Percentiles rank a stretch among this genome's conserved stretches.
Conservation (phyloP, 73 alveolate species). For the Blepharisma japonicum region DNA sequence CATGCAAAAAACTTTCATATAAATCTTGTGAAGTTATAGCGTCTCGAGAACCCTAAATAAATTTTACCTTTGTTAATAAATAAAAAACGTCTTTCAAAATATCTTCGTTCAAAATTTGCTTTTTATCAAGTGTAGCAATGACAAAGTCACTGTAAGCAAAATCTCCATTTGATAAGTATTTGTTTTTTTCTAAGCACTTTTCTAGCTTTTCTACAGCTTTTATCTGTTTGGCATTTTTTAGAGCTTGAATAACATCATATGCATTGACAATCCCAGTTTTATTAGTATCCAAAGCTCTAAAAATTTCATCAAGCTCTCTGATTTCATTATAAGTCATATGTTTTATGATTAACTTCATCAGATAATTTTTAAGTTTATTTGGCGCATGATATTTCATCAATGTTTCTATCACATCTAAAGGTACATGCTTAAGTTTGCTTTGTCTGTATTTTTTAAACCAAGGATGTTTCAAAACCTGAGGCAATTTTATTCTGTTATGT, state of each 20-base stretch:
- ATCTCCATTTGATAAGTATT: conserved; percentile 5
- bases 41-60: not conserved
- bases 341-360: not conserved
- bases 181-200: not conserved
- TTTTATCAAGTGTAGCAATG: not conserved
- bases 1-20: not conserved
- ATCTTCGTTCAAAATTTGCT: not conserved
- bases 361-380: not conserved
- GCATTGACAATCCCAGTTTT: not conserved
- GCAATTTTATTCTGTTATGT: not conserved
- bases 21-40: not conserved
- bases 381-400: not conserved
- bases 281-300: not conserved
- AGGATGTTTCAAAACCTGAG: not conserved
- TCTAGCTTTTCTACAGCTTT: not conserved
- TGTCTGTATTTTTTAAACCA: not conserved
- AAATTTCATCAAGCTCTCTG: not conserved
- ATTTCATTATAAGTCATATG: not conserved
- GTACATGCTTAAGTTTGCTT: not conserved
- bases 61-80: not conserved
- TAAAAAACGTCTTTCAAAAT: not conserved
- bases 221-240: not conserved
- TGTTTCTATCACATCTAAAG: not conserved
- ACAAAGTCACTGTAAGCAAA: conserved; percentile 1
- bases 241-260: not conserved